Evolutionary conservation across 2,329 filamentous ascomycete species (phyloP).

Genomic region (Fonsecaea multimorphosa): DNA sequence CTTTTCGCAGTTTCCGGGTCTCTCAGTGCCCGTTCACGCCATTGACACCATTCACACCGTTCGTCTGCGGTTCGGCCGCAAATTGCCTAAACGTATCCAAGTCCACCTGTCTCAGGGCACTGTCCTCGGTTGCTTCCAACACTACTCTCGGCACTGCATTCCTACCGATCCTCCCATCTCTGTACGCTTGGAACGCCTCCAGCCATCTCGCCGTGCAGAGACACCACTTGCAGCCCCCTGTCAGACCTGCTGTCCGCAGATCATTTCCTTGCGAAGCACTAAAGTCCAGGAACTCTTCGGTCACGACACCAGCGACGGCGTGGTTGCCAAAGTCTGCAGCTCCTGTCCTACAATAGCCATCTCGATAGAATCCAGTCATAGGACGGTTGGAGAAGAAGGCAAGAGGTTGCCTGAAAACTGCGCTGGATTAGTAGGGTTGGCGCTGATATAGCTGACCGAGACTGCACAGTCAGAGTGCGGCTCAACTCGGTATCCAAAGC

Average conservation of each 20-base stretch:
- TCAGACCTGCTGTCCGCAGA: slow-evolving; percentile 62
- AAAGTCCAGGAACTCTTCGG: slow-evolving; percentile 68
- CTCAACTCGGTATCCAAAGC: background rate
- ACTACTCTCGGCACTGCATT: slow-evolving; percentile 42
- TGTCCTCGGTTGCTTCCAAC: slow-evolving; percentile 48
- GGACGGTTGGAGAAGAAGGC: slow-evolving; percentile 63
- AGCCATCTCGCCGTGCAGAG: slow-evolving; percentile 66
- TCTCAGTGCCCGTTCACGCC: slow-evolving; percentile 28
- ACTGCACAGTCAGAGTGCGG: background rate
- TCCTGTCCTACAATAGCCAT: slow-evolving; percentile 67
- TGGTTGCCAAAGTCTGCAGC: slow-evolving; percentile 65
- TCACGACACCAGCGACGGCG: slow-evolving; percentile 63
- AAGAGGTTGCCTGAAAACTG: slow-evolving; percentile 64
- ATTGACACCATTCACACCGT: slow-evolving; percentile 31
- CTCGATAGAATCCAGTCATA: slow-evolving; percentile 66
- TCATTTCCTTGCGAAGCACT: slow-evolving; percentile 66
- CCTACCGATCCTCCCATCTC: slow-evolving; percentile 46
- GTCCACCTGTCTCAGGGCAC: slow-evolving; percentile 45
- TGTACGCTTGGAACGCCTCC: slow-evolving; percentile 64
- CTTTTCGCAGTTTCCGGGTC: background rate
- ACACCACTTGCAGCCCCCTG: slow-evolving; percentile 68
- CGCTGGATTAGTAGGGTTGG: slow-evolving; percentile 17
- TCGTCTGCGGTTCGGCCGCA: slow-evolving; percentile 41
- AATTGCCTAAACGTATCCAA: slow-evolving; percentile 47
- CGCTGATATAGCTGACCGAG: background rate